Base-by-base conservation (phyloP, 495 filamentous ascomycete genomes). In the Hypoxylon fragiforme region DNA sequence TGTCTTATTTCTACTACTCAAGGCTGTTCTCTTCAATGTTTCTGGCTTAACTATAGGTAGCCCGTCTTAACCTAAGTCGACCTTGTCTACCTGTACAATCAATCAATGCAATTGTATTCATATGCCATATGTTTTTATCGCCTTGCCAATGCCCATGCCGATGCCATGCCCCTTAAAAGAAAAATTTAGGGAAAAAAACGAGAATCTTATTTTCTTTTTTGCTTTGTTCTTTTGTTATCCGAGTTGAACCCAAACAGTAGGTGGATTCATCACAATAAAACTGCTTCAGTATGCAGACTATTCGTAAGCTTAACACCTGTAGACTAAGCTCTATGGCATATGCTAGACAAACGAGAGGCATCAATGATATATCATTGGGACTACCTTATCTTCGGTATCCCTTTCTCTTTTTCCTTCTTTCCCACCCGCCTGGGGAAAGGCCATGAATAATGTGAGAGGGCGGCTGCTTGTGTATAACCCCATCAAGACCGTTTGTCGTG, bases 301-400 rank as follows among this genome's bases (percentile, higher is more conserved):
- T 62, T 28, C 48, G 52, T 53, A 49, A 56, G 22, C 47, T 40
- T 43, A 21, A 62, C 34, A 53, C 47, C 46, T 51, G 21, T 21
- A 34, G 15, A 47, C 43, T 30, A 44, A 39, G 44, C 8, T 30
- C 40, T 30, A 16, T 51, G 47, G 41, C 54, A 52, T 51, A 42
- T 52, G 31, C 24, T 62, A 45, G 47, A 62, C 58, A 57, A 62
- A 62, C 58, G 58, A 62, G 48, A 62, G 57, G 38, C n/a, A n/a
- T n/a, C n/a, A n/a, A n/a, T 47, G 52, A 62, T 62, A 57, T 62
- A 57, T 57, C 58, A 57, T 62, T 49, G 40, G 48, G 48, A 34
- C 7, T 35, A 37, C 20, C 26, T n/a, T 2, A 31, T 11, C 18
- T 48, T 42, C 26, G 36, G 41, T 42, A 49, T 12, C 43, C 30